These are phyloP conservation scores for Cenchrus fungigraminus DNA, from an alignment of 176 grass and related monocot species.

Conservation along the genomic window DNA sequence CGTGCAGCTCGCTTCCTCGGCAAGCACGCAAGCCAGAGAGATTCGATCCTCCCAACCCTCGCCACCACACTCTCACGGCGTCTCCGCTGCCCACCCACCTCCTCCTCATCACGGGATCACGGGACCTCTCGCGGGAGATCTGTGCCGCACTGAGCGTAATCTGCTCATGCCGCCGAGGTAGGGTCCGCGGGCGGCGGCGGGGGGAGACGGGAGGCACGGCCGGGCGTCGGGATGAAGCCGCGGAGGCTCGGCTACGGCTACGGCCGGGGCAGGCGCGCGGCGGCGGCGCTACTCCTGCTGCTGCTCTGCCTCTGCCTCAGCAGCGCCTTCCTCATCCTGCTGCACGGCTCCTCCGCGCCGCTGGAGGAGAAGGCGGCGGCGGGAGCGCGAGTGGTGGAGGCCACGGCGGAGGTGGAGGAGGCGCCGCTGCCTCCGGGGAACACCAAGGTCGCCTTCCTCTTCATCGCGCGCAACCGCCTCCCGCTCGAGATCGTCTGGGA, in stretches of 20 bases:
- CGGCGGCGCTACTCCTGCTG: conserved; percentile 31
- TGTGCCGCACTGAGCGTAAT: background rate
- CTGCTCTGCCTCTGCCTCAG: conserved; percentile 54
- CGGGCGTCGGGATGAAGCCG: conserved; percentile 46
- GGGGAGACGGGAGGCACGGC: background rate
- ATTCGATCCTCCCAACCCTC: conserved; percentile 32
- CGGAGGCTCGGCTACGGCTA: conserved; percentile 31
- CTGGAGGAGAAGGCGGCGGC: background rate
- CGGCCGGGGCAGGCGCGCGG: conserved; percentile 35
- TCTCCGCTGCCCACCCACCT: conserved; percentile 12
- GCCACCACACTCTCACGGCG: conserved; percentile 1
- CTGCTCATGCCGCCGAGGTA: conserved; percentile 35
- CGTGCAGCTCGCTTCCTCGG: conserved; percentile 26
- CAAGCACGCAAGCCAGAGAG: conserved; percentile 29
- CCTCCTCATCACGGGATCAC: conserved; percentile 16
- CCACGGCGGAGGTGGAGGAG: conserved; percentile 58
- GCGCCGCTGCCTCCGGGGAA: conserved; percentile 57
- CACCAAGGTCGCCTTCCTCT: conserved; percentile 81
- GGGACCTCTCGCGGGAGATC: conserved; percentile 20
- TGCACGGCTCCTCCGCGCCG: conserved; percentile 43
- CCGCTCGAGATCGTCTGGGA: conserved; percentile 94
- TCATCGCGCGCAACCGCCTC: conserved; percentile 94
- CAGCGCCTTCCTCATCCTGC: conserved; percentile 36
- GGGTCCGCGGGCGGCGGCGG: background rate
- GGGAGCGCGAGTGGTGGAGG: background rate